Conservation (phyloP, 176 grass and related monocot genomes). For the Chloris gayana region DNA sequence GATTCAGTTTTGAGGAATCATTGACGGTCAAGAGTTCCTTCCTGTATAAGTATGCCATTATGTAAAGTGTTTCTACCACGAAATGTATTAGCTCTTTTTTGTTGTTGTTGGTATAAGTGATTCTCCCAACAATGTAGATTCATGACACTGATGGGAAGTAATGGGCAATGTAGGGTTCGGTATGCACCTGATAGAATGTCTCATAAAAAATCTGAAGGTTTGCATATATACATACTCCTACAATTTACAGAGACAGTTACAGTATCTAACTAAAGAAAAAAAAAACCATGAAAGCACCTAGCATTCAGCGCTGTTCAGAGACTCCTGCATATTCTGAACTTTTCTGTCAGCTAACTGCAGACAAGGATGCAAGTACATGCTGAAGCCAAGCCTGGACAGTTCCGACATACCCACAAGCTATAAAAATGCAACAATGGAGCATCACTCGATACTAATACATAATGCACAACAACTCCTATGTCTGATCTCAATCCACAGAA, state of each 20-base stretch:
- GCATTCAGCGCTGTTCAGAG: constrained; percentile 13
- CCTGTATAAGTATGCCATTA: neutral
- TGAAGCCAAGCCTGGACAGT: neutral
- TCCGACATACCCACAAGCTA: neutral
- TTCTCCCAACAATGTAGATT: neutral
- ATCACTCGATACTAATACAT: neutral
- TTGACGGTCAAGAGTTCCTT: neutral
- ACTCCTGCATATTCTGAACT: neutral
- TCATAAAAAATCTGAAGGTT: neutral
- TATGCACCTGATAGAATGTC: neutral
- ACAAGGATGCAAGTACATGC: neutral
- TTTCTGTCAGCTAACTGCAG: neutral
- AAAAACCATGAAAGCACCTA: neutral
- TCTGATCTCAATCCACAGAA: neutral
- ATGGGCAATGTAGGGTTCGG: neutral
- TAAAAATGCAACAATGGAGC: too few relatives aligned
- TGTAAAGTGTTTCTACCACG: neutral
- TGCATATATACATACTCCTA: neutral
- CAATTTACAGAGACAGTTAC: neutral
- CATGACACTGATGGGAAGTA: neutral
- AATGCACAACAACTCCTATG: neutral
- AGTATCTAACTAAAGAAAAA: neutral
- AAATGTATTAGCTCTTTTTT: neutral
- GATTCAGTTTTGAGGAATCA: neutral
- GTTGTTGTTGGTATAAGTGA: neutral